These are phyloP conservation scores for Globisporangium lucens DNA, from an alignment of 352 stramenopile species.

Conservation along the genomic window DNA sequence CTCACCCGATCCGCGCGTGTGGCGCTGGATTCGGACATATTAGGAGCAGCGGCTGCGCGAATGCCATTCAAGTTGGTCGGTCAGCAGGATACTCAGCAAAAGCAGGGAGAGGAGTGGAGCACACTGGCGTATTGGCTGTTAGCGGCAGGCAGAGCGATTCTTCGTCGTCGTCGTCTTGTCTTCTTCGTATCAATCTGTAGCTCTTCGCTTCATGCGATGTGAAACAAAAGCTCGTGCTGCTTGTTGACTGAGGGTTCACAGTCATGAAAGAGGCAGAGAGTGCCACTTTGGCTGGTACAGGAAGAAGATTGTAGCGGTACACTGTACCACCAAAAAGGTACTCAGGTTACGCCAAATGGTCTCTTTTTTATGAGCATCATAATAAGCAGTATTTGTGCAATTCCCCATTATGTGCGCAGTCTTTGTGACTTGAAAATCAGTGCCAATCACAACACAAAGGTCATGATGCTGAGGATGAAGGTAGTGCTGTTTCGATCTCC, in stretches of 20 bases:
- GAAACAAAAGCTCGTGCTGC: background rate
- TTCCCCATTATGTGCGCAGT: too few species aligned
- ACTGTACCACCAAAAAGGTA: background rate
- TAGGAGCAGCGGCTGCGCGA: conserved; percentile 2
- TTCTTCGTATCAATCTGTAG: too few species aligned
- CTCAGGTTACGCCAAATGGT: too few species aligned
- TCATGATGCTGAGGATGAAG: too few species aligned
- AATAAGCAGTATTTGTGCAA: too few species aligned
- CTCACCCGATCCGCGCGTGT: conserved; percentile 6
- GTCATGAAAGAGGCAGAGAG: background rate
- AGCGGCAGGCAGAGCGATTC: background rate
- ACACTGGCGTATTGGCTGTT: background rate
- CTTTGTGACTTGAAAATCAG: too few species aligned
- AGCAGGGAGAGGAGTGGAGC: background rate
- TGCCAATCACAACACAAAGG: too few species aligned
- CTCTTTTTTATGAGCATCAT: too few species aligned
- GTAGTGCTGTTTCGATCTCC: too few species aligned
- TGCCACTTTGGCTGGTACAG: background rate
- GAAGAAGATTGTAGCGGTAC: background rate
- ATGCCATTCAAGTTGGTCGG: conserved; percentile 13
- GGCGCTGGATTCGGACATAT: conserved; percentile 11
- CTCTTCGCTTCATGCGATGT: background rate
- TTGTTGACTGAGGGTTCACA: background rate
- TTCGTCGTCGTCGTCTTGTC: background rate
- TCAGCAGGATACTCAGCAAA: background rate